Evolutionary conservation across 1,284 basidiomycete species (phyloP).

Genomic region (Mycosarcoma maydis): DNA sequence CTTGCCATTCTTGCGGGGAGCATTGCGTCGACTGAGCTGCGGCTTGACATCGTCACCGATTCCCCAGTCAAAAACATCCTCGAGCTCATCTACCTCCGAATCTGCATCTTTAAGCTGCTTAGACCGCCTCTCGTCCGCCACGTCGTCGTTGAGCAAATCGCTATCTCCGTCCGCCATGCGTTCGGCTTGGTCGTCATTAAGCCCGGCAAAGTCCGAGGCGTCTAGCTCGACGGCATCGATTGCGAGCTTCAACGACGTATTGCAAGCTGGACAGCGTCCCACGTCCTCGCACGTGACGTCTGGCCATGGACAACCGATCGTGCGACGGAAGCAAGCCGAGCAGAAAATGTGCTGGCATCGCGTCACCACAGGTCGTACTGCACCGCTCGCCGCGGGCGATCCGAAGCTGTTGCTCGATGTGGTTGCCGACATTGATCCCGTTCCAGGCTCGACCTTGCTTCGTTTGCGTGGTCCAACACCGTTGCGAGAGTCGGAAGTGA

Average conservation of each 20-base stretch:
- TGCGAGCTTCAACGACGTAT: conserved; percentile 58
- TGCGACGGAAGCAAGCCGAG: conserved; percentile 66
- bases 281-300: conserved; percentile 27
- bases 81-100: conserved; percentile 16
- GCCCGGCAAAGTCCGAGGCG: conserved; percentile 40
- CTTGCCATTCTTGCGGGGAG: conserved; percentile 21
- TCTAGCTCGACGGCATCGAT: conserved; percentile 52
- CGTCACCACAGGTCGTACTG: conserved; percentile 72
- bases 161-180: conserved; percentile 18
- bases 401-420: conserved; percentile 16
- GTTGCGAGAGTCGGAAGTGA: conserved; percentile 51
- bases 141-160: conserved; percentile 22
- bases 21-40: conserved; percentile 4
- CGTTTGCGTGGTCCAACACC: conserved; percentile 17
- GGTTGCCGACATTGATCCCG: conserved; percentile 2
- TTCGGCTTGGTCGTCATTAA: conserved; percentile 42
- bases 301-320: conserved; percentile 41
- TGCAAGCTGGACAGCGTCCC: conserved; percentile 77
- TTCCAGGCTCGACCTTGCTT: conserved; percentile 20
- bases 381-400: conserved; percentile 32
- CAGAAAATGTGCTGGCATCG: conserved; percentile 89
- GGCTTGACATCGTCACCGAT: conserved; percentile 12
- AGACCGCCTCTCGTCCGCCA: conserved; percentile 1
- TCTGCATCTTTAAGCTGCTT: conserved; percentile 13
- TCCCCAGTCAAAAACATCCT: conserved; percentile 44